Percentiles rank a stretch among this genome's conserved stretches.
phyloP scores from a whole-genome alignment of 106 monocot genomes.

The Allium fistulosum region DNA sequence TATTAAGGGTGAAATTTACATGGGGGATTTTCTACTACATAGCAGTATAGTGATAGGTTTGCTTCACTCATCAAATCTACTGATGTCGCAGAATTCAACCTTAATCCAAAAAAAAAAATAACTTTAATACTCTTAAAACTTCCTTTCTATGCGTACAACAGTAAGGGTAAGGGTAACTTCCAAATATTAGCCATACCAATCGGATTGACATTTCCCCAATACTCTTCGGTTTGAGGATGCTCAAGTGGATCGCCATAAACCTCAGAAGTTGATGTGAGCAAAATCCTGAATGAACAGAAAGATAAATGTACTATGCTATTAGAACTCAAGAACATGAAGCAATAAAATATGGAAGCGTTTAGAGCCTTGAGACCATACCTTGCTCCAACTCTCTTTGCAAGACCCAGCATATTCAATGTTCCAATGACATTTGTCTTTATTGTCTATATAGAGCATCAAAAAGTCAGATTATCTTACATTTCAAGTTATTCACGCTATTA shows the following conservation, averaged over 20 bases:
- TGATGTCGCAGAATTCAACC: not conserved
- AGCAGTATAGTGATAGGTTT: not conserved
- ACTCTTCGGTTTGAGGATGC: conserved; percentile 62
- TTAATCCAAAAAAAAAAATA: not conserved
- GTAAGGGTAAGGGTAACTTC: not conserved
- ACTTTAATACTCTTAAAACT: not conserved
- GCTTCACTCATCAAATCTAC: not conserved
- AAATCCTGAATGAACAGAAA: not conserved
- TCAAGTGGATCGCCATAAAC: conserved; percentile 49
- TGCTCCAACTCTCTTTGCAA: conserved; percentile 25
- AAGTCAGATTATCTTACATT: not conserved
- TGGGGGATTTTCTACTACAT: not conserved
- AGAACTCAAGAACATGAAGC: not conserved
- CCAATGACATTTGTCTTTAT: conserved; percentile 29
- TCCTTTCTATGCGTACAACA: too few species aligned
- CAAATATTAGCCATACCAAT: conserved; percentile 26
- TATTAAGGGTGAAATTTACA: not conserved
- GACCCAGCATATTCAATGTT: conserved; percentile 28
- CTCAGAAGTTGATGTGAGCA: conserved; percentile 44
- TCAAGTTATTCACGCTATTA: conserved; percentile 6
- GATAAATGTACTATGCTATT: not conserved
- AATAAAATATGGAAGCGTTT: not conserved
- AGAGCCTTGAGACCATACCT: not conserved
- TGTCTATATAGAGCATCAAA: conserved; percentile 6
- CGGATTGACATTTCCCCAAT: conserved; percentile 78